Percentiles rank a stretch among this genome's conserved stretches.
phyloP scores from a whole-genome alignment of 2,329 filamentous ascomycete genomes.

The Zasmidium cellare region DNA sequence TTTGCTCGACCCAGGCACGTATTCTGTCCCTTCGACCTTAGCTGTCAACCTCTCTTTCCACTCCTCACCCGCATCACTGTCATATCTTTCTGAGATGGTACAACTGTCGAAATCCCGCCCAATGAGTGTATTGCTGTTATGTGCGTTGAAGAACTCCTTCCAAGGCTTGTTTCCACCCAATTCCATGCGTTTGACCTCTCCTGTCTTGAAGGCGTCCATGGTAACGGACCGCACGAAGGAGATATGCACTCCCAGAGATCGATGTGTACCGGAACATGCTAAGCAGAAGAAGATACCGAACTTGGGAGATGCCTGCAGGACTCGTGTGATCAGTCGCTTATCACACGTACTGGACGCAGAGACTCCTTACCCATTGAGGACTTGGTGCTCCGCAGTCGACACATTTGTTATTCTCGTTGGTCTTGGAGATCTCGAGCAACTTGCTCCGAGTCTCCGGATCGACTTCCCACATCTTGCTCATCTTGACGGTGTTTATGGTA shows the following conservation, averaged over 20 bases:
- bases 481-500: slow-evolving; percentile 28
- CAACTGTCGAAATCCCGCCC: slow-evolving; percentile 72
- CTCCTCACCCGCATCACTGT: slow-evolving; percentile 87
- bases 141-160: slow-evolving; percentile 77
- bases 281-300: slow-evolving; percentile 99
- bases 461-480: slow-evolving; percentile 93
- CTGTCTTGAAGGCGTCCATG: slow-evolving; percentile 96
- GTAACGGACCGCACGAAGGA: slow-evolving; percentile 96
- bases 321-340: slow-evolving; percentile 5
- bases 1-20: slow-evolving; percentile 58
- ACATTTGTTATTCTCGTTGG: slow-evolving; percentile 83
- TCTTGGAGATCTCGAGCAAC: slow-evolving; percentile 89
- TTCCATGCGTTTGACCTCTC: slow-evolving; percentile 92
- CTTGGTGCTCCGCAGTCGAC: slow-evolving; percentile 95
- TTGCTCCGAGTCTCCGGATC: slow-evolving; percentile 96
- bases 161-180: slow-evolving; percentile 86
- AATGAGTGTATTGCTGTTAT: slow-evolving; percentile 47
- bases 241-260: slow-evolving; percentile 94
- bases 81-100: slow-evolving; percentile 87
- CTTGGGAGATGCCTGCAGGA: slow-evolving; percentile 72
- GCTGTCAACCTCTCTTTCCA: slow-evolving; percentile 88
- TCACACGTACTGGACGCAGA: slow-evolving; percentile 7
- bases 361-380: slow-evolving; percentile 79
- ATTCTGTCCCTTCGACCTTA: slow-evolving; percentile 85
- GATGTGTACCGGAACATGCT: slow-evolving; percentile 90